Base-by-base conservation (phyloP, 106 monocot species). In the Alisma plantagoaquatica region DNA sequence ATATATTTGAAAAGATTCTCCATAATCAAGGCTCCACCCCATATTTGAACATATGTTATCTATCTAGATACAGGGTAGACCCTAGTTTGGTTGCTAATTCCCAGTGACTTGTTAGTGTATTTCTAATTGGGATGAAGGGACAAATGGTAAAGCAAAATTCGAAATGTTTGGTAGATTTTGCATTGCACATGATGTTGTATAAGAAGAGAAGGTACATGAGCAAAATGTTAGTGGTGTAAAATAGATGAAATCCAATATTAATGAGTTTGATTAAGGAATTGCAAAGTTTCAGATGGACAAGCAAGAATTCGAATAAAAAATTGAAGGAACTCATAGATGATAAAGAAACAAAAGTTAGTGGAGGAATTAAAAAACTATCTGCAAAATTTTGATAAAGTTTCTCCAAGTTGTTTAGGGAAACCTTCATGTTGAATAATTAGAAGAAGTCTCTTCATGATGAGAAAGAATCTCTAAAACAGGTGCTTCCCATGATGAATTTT, bases 81-180 rank as follows among this genome's bases (percentile, higher is more conserved):
- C n/a, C n/a, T n/a, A n/a, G n/a, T n/a, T n/a, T n/a, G n/a, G n/a
- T n/a, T n/a, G n/a, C n/a, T n/a, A n/a, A n/a, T n/a, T n/a, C n/a
- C n/a, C n/a, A n/a, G n/a, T n/a, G n/a, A n/a, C n/a, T n/a, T n/a
- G n/a, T n/a, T n/a, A n/a, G n/a, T n/a, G n/a, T n/a, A n/a, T n/a
- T n/a, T n/a, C n/a, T n/a, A n/a, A n/a, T n/a, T n/a, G n/a, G n/a
- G n/a, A n/a, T n/a, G n/a, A n/a, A n/a, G n/a, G 96, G 96, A 76
- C 76, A 19, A 96, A 81, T 78, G 89, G 78, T 18, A 89, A 89
- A 67, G 78, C 81, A 57, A 81, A 96, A 63, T 26, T 96, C 30
- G 96, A 89, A 46, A 42, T 78, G 18, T 73, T 96, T 24, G 84
- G 67, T 53, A 75, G 96, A 62, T 89, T 96, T 41, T 96, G 89